phyloP scores from a whole-genome alignment of 2,329 filamentous ascomycete species.

The Xylariaceae sp. region DNA sequence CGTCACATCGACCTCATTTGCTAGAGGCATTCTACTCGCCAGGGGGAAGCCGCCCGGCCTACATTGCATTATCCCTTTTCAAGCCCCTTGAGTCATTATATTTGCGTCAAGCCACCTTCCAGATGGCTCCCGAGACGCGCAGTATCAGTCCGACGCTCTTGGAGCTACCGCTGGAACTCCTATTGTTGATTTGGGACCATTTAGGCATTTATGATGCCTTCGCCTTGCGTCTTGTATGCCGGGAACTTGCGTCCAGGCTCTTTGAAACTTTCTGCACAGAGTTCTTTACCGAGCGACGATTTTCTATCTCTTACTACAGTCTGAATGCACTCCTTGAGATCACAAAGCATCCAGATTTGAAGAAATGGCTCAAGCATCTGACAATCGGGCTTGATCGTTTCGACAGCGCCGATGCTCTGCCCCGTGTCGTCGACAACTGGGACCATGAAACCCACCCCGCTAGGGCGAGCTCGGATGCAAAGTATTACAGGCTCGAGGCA shows the following conservation, averaged over 20 bases:
- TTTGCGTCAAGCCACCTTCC: background rate
- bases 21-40: no score
- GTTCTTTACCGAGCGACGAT: slow-evolving; percentile 23
- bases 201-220: slow-evolving; percentile 18
- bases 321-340: slow-evolving; percentile 20
- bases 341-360: slow-evolving; percentile 16
- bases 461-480: slow-evolving; percentile 12
- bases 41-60: no score
- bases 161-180: slow-evolving; percentile 20
- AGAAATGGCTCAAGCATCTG: slow-evolving; percentile 16
- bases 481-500: slow-evolving; percentile 16
- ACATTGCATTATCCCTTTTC: background rate
- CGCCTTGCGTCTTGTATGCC: slow-evolving; percentile 21
- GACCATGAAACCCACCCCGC: slow-evolving; percentile 5
- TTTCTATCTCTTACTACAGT: slow-evolving; percentile 23
- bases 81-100: background rate
- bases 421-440: slow-evolving; percentile 9
- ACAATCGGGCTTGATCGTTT: slow-evolving; percentile 25
- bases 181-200: slow-evolving; percentile 21
- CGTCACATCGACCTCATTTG: no score
- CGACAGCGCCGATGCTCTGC: slow-evolving; percentile 16
- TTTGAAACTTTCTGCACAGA: slow-evolving; percentile 21
- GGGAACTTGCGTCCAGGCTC: slow-evolving; percentile 15
- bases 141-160: slow-evolving; percentile 17
- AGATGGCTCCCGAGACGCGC: slow-evolving; percentile 7